These are phyloP conservation scores for Gamarada debralockiae DNA, from an alignment of 495 filamentous ascomycete genomes.

Conservation along the genomic window DNA sequence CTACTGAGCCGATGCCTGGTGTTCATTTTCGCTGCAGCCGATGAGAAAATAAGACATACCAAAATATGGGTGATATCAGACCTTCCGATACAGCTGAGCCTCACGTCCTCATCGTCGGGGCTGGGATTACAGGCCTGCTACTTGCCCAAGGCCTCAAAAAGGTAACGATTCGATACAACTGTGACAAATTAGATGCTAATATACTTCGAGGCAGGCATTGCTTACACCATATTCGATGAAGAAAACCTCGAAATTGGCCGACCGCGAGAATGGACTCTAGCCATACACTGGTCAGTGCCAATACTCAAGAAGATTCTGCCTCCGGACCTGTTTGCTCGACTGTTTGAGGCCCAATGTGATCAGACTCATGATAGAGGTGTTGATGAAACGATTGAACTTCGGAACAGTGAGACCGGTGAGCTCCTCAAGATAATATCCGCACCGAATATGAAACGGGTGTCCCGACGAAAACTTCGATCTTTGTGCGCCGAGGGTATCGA, in stretches of 20 bases:
- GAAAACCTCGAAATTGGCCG: background rate
- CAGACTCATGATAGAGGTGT: background rate
- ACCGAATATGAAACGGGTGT: background rate
- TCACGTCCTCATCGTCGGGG: no score
- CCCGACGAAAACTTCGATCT: background rate
- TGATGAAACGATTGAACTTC: no score
- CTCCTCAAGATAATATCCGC: background rate
- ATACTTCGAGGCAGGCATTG: slow-evolving; percentile 6
- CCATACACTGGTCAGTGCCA: slow-evolving; percentile 5
- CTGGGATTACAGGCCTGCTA: no score
- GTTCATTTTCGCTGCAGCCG: no score
- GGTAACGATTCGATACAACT: no score
- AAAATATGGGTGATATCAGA: no score
- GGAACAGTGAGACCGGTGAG: slow-evolving; percentile 8
- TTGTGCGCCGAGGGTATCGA: slow-evolving; percentile 3
- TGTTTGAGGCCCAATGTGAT: background rate
- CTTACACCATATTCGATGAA: slow-evolving; percentile 2
- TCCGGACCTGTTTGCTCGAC: background rate
- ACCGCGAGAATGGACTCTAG: slow-evolving; percentile 3
- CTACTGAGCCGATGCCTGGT: no score
- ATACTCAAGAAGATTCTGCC: slow-evolving; percentile 5
- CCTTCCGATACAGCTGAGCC: no score
- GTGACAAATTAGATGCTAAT: no score
- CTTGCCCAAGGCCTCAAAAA: no score
- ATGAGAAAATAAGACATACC: no score